A percentile compares a stretch with the other conserved stretches of the same genome.
These are phyloP conservation scores for Conticribra weissflogii DNA, from an alignment of 108 stramenopile genomes.

Conservation along the genomic window DNA sequence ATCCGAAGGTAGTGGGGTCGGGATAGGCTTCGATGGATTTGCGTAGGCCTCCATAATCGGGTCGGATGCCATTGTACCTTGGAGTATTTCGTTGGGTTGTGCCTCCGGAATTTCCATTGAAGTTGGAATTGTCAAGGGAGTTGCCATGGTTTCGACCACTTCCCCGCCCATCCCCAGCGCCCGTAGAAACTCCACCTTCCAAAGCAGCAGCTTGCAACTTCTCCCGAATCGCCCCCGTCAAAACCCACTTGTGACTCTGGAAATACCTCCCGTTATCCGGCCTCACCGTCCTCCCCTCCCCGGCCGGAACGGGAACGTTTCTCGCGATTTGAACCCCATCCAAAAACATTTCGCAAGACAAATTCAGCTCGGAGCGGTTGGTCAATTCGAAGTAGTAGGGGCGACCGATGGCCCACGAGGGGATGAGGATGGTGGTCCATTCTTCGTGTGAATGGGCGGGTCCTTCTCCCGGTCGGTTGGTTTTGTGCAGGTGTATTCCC, in stretches of 20 bases:
- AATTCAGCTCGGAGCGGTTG: slow-evolving; percentile 27
- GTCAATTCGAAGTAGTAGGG: slow-evolving; percentile 38
- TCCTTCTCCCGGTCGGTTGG: slow-evolving; percentile 39
- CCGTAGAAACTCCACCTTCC: not conserved
- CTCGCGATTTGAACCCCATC: slow-evolving; percentile 40
- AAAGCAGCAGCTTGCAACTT: slow-evolving; percentile 12
- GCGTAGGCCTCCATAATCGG: slow-evolving; percentile 35
- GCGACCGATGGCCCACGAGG: slow-evolving; percentile 33
- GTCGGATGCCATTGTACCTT: slow-evolving; percentile 50
- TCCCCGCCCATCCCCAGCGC: not conserved
- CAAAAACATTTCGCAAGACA: slow-evolving; percentile 40
- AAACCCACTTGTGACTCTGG: slow-evolving; percentile 37
- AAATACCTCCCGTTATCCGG: slow-evolving; percentile 37
- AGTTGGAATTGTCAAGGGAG: not conserved
- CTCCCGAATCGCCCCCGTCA: slow-evolving; percentile 25
- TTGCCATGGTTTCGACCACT: not conserved
- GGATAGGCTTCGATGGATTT: slow-evolving; percentile 51
- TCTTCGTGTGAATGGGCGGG: slow-evolving; percentile 34
- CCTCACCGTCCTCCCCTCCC: slow-evolving; percentile 23
- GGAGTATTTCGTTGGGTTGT: slow-evolving; percentile 2
- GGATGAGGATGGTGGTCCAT: slow-evolving; percentile 45
- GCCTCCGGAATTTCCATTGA: not conserved
- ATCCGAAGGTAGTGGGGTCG: slow-evolving; percentile 57
- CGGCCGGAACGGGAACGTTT: slow-evolving; percentile 31
- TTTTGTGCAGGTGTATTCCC: slow-evolving; percentile 16